Evolutionary conservation across 208 protist genomes (phyloP).

Genomic region (Balamuthia mandrillaris): DNA sequence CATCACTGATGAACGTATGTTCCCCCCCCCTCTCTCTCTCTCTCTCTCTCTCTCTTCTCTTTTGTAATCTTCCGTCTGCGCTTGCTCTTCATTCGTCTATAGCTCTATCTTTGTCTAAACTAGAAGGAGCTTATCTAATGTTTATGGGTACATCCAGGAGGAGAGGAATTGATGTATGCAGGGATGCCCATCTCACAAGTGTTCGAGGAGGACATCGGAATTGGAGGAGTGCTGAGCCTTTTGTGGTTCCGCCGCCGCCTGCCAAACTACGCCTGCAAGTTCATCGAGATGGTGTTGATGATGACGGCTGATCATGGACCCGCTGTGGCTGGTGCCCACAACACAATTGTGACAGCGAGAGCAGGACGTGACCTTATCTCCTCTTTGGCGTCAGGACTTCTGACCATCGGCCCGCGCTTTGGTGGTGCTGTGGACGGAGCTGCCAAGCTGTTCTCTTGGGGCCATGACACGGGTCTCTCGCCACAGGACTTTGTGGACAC

Average conservation of each 20-base stretch:
- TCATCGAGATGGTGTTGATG: constrained; percentile 82
- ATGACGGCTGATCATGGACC: constrained; percentile 82
- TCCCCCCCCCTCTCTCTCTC: background rate
- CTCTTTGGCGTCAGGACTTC: constrained; percentile 74
- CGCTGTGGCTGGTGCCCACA: constrained; percentile 80
- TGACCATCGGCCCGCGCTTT: constrained; percentile 82
- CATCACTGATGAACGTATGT: background rate
- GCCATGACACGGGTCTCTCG: background rate
- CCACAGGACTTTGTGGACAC: constrained; percentile 75
- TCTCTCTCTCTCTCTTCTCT: background rate
- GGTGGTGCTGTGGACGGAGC: constrained; percentile 78
- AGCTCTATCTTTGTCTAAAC: background rate
- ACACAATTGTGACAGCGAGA: constrained; percentile 80
- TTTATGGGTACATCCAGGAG: constrained; percentile 65
- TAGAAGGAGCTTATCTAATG: background rate
- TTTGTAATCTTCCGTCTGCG: background rate
- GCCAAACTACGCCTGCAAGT: constrained; percentile 72
- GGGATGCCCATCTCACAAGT: constrained; percentile 74
- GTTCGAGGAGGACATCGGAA: constrained; percentile 71
- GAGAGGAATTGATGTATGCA: constrained; percentile 77
- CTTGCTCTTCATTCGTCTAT: background rate
- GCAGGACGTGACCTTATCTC: constrained; percentile 83
- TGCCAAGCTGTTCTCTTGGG: constrained; percentile 54
- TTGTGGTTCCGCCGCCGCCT: constrained; percentile 79
- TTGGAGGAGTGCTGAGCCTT: constrained; percentile 75